Base-by-base conservation (phyloP, 768 basidiomycete species). In the Cytidiella melzeri region DNA sequence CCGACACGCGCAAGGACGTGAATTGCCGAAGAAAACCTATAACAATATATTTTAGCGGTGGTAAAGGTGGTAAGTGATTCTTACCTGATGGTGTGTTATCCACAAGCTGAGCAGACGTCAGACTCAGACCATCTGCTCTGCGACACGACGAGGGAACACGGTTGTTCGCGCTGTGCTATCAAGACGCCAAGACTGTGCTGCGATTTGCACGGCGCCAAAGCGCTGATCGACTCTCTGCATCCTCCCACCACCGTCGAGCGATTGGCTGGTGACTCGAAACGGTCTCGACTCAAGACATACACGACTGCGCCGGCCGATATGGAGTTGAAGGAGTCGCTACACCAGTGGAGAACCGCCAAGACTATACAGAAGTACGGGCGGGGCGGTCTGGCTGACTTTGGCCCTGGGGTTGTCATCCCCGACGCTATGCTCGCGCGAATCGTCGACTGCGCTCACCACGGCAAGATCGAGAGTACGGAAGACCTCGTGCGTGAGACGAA, bases 381-480 rank as follows among this genome's bases (percentile, higher is more conserved):
- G 3, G 49, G 49, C 13, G 23, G 41, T 15, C 45, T 56, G 6
- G 20, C 40, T 5, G 43, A 56, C 34, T 43, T 56, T 12, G 60
- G 61, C 5, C 39, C 56, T 1, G 43, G 58, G 19, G 20, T 61
- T 2, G 20, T 67, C 21, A 46, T 66, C 46, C 40, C 56, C 5
- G 51, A 59, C 34, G 25, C 48, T 0, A 47, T 62, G 4, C 43
- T 64, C 13, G 42, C 46, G 1, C 55, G 59, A 15, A 61, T 67
- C 11, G 47, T 61, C 9, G 55, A 59, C 41, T 62, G 60, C 28
- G 60, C 63, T 13, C 30, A 34, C 30, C 30, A 34, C 30, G 23
- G 39, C 15, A 61, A 64, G 47, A 43, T 67, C 9, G 15, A 44
- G 1, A 48, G 47, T 0, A 2, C 46, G 1, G 55, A 50, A 0